Conservation (phyloP, 1,284 basidiomycete species). For the Ceratobasidium papillatum region DNA sequence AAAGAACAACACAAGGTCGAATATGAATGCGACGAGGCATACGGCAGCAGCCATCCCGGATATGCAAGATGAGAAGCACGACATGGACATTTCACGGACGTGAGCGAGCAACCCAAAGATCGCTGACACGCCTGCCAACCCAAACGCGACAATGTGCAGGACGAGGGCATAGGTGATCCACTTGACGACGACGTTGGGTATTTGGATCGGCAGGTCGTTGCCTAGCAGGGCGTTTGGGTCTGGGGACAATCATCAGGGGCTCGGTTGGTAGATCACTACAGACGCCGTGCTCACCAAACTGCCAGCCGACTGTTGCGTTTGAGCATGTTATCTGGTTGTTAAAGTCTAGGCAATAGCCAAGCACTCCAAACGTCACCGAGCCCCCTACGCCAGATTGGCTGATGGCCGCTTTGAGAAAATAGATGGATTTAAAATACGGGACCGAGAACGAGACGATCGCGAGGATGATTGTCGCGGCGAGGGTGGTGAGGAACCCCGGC, state of each 20-base stretch:
- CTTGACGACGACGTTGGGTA: conserved; percentile 81
- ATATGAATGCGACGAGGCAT: conserved; percentile 82
- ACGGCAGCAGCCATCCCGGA: conserved; percentile 80
- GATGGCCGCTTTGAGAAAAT: conserved; percentile 81
- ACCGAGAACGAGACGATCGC: conserved; percentile 87
- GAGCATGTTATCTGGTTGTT: conserved; percentile 71
- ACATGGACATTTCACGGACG: conserved; percentile 83
- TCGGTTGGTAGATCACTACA: not conserved
- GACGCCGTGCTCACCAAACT: conserved; percentile 68
- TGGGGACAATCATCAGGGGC: conserved; percentile 50
- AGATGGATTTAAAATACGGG: conserved; percentile 83
- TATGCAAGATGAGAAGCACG: conserved; percentile 82
- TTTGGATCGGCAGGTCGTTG: conserved; percentile 65
- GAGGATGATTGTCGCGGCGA: conserved; percentile 75
- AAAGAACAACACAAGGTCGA: conserved; percentile 88
- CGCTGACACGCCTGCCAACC: conserved; percentile 71
- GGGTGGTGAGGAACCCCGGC: conserved; percentile 82
- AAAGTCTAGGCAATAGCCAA: conserved; percentile 81
- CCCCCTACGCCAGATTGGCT: conserved; percentile 61
- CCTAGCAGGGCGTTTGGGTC: conserved; percentile 83
- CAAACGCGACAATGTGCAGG: conserved; percentile 85
- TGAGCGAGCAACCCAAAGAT: conserved; percentile 85
- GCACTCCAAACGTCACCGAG: conserved; percentile 78
- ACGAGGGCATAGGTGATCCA: conserved; percentile 91
- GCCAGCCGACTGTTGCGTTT: conserved; percentile 79